A percentile compares a stretch with the other conserved stretches of the same genome.
Evolutionary conservation across 2,329 filamentous ascomycete genomes (phyloP).

Genomic region (Colletotrichum liaoningense): DNA sequence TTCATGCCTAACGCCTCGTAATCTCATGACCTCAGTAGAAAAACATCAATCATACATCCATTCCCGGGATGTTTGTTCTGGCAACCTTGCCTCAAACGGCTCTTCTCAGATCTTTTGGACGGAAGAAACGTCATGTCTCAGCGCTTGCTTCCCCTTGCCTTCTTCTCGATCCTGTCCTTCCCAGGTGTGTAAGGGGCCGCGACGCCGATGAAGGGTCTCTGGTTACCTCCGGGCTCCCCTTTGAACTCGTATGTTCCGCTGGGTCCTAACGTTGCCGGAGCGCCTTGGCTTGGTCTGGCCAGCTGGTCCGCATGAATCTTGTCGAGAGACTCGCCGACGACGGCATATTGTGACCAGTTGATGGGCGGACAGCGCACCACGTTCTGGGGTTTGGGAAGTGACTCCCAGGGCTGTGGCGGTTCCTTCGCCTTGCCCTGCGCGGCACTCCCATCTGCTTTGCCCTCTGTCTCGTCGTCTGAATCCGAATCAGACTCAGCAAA

Average conservation of each 20-base stretch:
- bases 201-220: constrained; percentile 61
- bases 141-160: constrained; percentile 46
- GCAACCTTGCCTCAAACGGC: neutral
- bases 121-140: constrained; percentile 26
- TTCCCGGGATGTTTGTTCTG: neutral
- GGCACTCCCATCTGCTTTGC: constrained; percentile 36
- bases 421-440: constrained; percentile 19
- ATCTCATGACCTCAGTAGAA: constrained; percentile 20
- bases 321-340: constrained; percentile 88
- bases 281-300: constrained; percentile 68
- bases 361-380: constrained; percentile 88
- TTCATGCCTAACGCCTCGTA: constrained; percentile 11
- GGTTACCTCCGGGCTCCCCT: constrained; percentile 50
- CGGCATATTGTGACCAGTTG: constrained; percentile 94
- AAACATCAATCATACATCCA: constrained; percentile 10
- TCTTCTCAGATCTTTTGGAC: neutral
- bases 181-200: constrained; percentile 67
- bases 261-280: constrained; percentile 56
- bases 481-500: constrained; percentile 38
- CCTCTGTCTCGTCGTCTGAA: constrained; percentile 41
- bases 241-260: constrained; percentile 64
- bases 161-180: constrained; percentile 59
- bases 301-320: constrained; percentile 86
- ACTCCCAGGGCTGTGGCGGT: constrained; percentile 60
- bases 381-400: constrained; percentile 82